phyloP scores from a whole-genome alignment of 2,329 filamentous ascomycete genomes.

The Biscogniauxia mediterranea region DNA sequence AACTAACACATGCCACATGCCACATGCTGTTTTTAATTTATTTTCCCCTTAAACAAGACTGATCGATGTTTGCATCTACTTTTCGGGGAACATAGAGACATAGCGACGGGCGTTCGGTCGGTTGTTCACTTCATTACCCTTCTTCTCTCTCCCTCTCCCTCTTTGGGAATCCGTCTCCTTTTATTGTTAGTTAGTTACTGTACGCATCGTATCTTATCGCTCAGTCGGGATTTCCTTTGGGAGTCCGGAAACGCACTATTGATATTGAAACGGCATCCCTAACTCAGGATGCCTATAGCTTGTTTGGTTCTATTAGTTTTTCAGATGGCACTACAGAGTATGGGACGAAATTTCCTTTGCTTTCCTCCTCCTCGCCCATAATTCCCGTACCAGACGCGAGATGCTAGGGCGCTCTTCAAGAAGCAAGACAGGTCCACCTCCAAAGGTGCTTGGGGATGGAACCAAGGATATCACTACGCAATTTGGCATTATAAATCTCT shows the following conservation, averaged over 20 bases:
- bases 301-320: background rate
- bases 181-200: background rate
- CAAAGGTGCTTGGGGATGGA: background rate
- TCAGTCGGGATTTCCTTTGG: background rate
- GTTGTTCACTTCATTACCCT: slow-evolving; percentile 1
- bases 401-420: background rate
- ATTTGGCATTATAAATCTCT: background rate
- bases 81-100: slow-evolving; percentile 8
- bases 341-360: background rate
- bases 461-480: background rate
- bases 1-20: background rate
- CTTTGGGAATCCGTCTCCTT: background rate
- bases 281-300: background rate
- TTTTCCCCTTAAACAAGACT: background rate
- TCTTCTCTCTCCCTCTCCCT: too few relatives aligned
- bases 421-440: background rate
- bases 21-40: too few relatives aligned
- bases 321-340: background rate
- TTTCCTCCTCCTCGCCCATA: background rate
- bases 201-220: background rate
- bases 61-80: slow-evolving; percentile 3
- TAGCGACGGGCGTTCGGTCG: slow-evolving; percentile 19
- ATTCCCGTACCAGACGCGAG: background rate
- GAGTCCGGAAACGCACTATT: background rate
- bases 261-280: background rate